Conservation (phyloP, 1,139 yeast species). For the Suhomyces ambrosiae region DNA sequence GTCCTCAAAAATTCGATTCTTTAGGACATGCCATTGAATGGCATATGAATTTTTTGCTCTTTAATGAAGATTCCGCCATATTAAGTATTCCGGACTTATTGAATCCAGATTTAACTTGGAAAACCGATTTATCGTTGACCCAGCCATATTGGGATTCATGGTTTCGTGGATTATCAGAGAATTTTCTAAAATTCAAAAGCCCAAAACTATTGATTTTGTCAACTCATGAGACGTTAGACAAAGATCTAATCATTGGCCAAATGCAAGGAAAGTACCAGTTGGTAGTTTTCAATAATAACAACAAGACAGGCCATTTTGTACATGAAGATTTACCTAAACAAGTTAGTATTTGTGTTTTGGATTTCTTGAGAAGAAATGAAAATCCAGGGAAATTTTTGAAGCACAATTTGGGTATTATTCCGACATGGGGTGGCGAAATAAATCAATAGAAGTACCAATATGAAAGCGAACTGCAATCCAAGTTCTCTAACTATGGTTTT, state of each 20-base stretch:
- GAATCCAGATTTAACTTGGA: conserved; percentile 49
- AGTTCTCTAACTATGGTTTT: too few species aligned
- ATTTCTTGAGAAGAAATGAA: conserved; percentile 51
- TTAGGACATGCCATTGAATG: conserved; percentile 72
- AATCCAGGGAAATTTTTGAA: conserved; percentile 38
- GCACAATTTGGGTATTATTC: conserved; percentile 43
- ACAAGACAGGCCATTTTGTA: conserved; percentile 79
- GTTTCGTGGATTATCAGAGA: conserved; percentile 72
- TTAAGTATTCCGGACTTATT: conserved; percentile 75
- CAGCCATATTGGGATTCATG: conserved; percentile 76
- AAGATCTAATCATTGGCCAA: conserved; percentile 84
- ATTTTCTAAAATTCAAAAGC: conserved; percentile 54
- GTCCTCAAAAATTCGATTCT: conserved; percentile 62
- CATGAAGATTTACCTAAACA: conserved; percentile 87
- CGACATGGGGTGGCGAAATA: conserved; percentile 57
- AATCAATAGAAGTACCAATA: conserved; percentile 21
- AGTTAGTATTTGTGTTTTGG: conserved; percentile 57
- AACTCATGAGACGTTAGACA: conserved; percentile 87
- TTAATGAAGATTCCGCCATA: conserved; percentile 63
- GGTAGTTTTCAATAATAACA: conserved; percentile 66
- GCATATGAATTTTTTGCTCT: conserved; percentile 65
- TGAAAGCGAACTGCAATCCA: background rate
- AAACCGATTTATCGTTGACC: conserved; percentile 61
- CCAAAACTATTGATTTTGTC: conserved; percentile 81
- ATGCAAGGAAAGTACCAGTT: conserved; percentile 96